Conservation (phyloP, 2,329 filamentous ascomycete genomes). For the Emericellopsis cladophorae region DNA sequence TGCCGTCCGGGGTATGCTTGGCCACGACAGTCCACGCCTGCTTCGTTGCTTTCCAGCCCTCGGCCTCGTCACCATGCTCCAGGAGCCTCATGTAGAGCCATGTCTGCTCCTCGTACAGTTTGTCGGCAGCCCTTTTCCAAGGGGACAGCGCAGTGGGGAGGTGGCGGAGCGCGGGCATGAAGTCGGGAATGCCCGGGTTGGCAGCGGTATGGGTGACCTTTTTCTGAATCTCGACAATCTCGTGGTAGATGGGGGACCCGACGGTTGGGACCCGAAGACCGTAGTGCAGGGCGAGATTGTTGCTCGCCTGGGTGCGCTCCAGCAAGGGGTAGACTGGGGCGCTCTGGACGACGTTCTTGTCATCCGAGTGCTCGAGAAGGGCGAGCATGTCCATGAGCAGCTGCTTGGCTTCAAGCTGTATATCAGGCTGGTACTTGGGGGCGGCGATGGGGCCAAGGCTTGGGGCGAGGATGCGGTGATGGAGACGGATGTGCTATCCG, state of each 20-base stretch:
- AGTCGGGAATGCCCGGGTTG: constrained; percentile 22
- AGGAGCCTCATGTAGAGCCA: constrained; percentile 12
- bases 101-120: constrained; percentile 16
- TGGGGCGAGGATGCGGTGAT: constrained; percentile 22
- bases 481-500: constrained; percentile 14
- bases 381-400: constrained; percentile 26
- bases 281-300: constrained; percentile 22
- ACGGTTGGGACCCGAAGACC: constrained; percentile 15
- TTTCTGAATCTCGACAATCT: constrained; percentile 8
- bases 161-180: constrained; percentile 24
- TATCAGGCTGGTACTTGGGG: constrained; percentile 23
- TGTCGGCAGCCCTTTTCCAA: constrained; percentile 17
- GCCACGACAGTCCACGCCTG: constrained; percentile 17
- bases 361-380: constrained; percentile 15
- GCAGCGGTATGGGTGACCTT: constrained; percentile 8
- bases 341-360: constrained; percentile 4
- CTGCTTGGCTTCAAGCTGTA: constrained; percentile 32
- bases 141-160: constrained; percentile 21
- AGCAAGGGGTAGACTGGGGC: constrained; percentile 15
- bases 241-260: constrained; percentile 9
- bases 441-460: constrained; percentile 14
- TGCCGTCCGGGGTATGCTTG: constrained; percentile 2
- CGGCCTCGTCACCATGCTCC: constrained; percentile 6
- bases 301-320: constrained; percentile 21
- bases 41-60: constrained; percentile 18